These are phyloP conservation scores for Suhomyces sp. DNA, from an alignment of 805 yeast species.

Conservation along the genomic window DNA sequence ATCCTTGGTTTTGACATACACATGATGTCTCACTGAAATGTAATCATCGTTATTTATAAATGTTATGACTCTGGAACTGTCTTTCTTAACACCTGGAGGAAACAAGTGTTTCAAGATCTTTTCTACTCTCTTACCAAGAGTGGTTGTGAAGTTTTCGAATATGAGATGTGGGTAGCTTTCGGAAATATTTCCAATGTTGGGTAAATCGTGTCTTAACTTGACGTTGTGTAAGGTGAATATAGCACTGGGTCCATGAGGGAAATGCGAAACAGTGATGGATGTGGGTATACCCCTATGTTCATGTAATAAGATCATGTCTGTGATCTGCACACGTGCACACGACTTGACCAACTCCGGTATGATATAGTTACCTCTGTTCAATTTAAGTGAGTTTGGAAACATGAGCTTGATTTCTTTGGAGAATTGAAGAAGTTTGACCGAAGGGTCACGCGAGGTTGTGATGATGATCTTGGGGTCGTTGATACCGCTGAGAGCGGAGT, in stretches of 20 bases:
- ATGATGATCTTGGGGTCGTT: constrained; percentile 88
- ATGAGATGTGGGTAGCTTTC: constrained; percentile 93
- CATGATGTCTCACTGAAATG: constrained; percentile 92
- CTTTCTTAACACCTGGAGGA: constrained; percentile 95
- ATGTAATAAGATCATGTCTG: constrained; percentile 83
- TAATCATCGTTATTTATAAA: constrained; percentile 89
- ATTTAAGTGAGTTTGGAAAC: constrained; percentile 84
- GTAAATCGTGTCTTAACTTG: constrained; percentile 87
- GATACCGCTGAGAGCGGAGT: constrained; percentile 81
- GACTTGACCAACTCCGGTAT: constrained; percentile 82
- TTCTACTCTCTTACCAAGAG: constrained; percentile 78
- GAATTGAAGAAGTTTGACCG: constrained; percentile 81
- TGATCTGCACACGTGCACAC: constrained; percentile 75
- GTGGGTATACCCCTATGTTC: constrained; percentile 99
- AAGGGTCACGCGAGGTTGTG: constrained; percentile 92
- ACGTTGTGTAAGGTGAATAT: constrained; percentile 93
- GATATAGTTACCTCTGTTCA: constrained; percentile 91
- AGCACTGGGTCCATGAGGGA: constrained; percentile 98
- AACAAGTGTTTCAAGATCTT: constrained; percentile 82
- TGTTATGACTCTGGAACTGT: constrained; percentile 86
- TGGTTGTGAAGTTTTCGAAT: constrained; percentile 83
- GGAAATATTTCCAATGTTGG: constrained; percentile 80
- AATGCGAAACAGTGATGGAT: constrained; percentile 85
- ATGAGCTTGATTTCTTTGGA: constrained; percentile 87
- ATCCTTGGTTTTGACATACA: constrained; percentile 85